phyloP scores from a whole-genome alignment of 305 asterid genomes.

The Salvia sclarea region DNA sequence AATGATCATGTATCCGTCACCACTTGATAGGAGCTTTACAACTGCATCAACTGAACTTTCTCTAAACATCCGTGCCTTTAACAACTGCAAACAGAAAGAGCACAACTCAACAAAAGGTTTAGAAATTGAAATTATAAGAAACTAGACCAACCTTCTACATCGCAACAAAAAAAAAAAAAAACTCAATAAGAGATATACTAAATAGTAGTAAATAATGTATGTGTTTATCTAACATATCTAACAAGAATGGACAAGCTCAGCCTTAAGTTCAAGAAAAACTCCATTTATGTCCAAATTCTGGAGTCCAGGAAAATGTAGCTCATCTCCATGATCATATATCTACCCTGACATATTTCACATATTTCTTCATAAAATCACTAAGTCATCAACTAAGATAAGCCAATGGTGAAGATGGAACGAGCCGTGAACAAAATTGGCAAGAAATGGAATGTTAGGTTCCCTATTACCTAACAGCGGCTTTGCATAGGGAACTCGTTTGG shows the following conservation, averaged over 20 bases:
- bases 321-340: no score
- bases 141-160: no score
- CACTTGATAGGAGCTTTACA: background rate
- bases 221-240: no score
- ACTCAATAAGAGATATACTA: no score
- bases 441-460: background rate
- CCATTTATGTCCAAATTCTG: background rate
- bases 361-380: background rate
- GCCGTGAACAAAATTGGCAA: background rate
- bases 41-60: background rate
- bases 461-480: constrained; percentile 30
- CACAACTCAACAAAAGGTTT: background rate
- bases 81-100: constrained; percentile 1
- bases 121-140: background rate
- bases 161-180: no score
- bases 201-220: no score
- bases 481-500: constrained; percentile 25
- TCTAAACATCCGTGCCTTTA: background rate
- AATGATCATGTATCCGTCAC: background rate
- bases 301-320: no score
- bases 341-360: background rate
- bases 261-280: background rate
- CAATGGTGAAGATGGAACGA: background rate
- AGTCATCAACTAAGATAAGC: background rate
- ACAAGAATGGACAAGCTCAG: no score